Conservation (phyloP, 345 rosid species). For the Melastoma malabathricum region DNA sequence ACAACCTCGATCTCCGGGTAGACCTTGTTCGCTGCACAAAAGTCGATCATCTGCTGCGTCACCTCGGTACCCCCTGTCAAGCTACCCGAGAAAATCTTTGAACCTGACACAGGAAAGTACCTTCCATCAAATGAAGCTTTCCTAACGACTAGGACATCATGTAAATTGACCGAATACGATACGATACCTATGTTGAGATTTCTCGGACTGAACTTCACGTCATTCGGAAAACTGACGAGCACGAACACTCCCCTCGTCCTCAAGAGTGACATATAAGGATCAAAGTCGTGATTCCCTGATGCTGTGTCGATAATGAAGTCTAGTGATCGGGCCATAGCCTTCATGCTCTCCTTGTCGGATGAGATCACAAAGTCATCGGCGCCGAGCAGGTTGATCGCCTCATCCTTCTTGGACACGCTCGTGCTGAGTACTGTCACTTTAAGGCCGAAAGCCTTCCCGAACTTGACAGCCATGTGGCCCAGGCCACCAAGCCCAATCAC, state of each 20-base stretch:
- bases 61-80: conserved; percentile 49
- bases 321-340: conserved; percentile 45
- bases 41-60: conserved; percentile 71
- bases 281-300: conserved; percentile 73
- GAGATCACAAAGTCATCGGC: conserved; percentile 59
- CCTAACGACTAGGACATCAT: not conserved
- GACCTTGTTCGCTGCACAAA: conserved; percentile 54
- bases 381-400: conserved; percentile 55
- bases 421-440: conserved; percentile 75
- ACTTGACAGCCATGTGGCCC: conserved; percentile 96
- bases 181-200: no score
- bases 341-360: conserved; percentile 64
- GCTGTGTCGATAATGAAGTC: conserved; percentile 77
- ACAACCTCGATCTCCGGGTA: conserved; percentile 60
- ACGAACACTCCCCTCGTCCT: conserved; percentile 51
- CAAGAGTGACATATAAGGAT: conserved; percentile 59
- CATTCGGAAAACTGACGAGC: conserved; percentile 65
- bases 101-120: conserved; percentile 28
- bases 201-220: conserved; percentile 54
- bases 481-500: conserved; percentile 92
- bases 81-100: conserved; percentile 53
- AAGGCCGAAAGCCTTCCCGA: conserved; percentile 88
- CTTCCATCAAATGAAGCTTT: not conserved
- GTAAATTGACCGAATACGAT: conserved; percentile 27
- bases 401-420: conserved; percentile 67